These are phyloP conservation scores for Cordyceps pruinosa DNA, from an alignment of 2,329 filamentous ascomycete genomes.

Conservation along the genomic window DNA sequence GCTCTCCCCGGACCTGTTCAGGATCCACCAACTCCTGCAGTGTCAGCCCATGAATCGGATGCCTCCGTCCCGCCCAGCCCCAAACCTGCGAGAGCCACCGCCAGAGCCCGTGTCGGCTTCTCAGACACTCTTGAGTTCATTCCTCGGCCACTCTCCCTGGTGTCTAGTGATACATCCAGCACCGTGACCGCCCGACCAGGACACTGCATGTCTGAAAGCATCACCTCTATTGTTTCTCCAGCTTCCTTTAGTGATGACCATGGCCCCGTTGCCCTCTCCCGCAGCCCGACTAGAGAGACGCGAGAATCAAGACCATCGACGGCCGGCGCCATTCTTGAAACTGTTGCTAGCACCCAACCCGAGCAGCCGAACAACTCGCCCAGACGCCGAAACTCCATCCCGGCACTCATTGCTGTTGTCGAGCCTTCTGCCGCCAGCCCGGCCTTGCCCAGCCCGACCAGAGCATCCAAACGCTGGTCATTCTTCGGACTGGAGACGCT, in stretches of 20 bases:
- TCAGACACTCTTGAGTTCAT: slow-evolving; percentile 80
- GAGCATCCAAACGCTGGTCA: slow-evolving; percentile 51
- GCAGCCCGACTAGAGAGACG: slow-evolving; percentile 35
- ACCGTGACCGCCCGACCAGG: slow-evolving; percentile 62
- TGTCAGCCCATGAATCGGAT: not conserved
- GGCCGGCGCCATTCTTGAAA: slow-evolving; percentile 62
- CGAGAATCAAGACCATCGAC: slow-evolving; percentile 57
- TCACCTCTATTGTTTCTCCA: slow-evolving; percentile 68
- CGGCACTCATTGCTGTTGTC: slow-evolving; percentile 40
- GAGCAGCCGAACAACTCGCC: slow-evolving; percentile 26
- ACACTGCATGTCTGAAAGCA: slow-evolving; percentile 71
- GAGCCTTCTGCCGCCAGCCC: slow-evolving; percentile 28
- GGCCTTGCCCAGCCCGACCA: slow-evolving; percentile 41
- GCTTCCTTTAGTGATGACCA: slow-evolving; percentile 37
- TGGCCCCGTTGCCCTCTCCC: slow-evolving; percentile 30
- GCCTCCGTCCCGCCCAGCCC: not conserved
- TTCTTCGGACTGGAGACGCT: slow-evolving; percentile 57
- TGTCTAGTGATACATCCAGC: slow-evolving; percentile 78
- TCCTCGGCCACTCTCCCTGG: slow-evolving; percentile 71
- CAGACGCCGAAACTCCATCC: slow-evolving; percentile 53
- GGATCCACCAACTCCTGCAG: not conserved
- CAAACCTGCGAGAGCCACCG: slow-evolving; percentile 27
- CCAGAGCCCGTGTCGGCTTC: slow-evolving; percentile 68
- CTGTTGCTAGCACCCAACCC: slow-evolving; percentile 20
- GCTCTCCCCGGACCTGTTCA: slow-evolving; percentile 15